Percentiles rank a stretch among this genome's conserved stretches.
Conservation (phyloP, 2,329 filamentous ascomycete genomes). For the Alternaria panax region DNA sequence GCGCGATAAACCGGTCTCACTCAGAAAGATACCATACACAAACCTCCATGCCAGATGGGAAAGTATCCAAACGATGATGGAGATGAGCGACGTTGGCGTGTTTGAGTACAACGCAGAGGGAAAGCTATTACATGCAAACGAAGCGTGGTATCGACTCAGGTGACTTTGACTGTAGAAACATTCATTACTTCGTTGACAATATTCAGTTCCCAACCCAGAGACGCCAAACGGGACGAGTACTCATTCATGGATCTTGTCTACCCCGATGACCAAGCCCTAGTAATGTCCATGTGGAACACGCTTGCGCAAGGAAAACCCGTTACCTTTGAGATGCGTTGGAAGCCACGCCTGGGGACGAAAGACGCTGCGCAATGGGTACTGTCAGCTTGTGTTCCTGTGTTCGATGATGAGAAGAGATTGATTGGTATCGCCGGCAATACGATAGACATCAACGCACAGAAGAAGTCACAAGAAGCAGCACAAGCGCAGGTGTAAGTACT, state of each 20-base stretch:
- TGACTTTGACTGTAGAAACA: background rate
- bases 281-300: slow-evolving; percentile 43
- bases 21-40: slow-evolving; percentile 13
- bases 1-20: slow-evolving; percentile 2
- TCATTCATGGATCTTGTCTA: slow-evolving; percentile 44
- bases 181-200: background rate
- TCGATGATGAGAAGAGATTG: slow-evolving; percentile 34
- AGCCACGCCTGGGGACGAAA: slow-evolving; percentile 22
- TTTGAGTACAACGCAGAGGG: slow-evolving; percentile 41
- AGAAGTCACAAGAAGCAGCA: slow-evolving; percentile 33
- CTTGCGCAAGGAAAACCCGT: slow-evolving; percentile 34
- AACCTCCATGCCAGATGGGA: slow-evolving; percentile 36
- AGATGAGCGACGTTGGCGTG: slow-evolving; percentile 46
- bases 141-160: slow-evolving; percentile 41
- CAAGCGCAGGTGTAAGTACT: slow-evolving; percentile 21
- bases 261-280: slow-evolving; percentile 32
- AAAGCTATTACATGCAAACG: slow-evolving; percentile 38
- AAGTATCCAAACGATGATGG: slow-evolving; percentile 43
- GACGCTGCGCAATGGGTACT: slow-evolving; percentile 38
- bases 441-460: slow-evolving; percentile 44
- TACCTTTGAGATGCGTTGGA: slow-evolving; percentile 49
- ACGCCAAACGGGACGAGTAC: slow-evolving; percentile 30
- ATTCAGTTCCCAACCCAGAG: slow-evolving; percentile 31
- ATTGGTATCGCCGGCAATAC: slow-evolving; percentile 43
- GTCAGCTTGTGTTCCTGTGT: slow-evolving; percentile 40